Percentiles rank a stretch among this genome's conserved stretches.
Evolutionary conservation across 495 filamentous ascomycete genomes (phyloP).

Genomic region (Rusavskia elegans): DNA sequence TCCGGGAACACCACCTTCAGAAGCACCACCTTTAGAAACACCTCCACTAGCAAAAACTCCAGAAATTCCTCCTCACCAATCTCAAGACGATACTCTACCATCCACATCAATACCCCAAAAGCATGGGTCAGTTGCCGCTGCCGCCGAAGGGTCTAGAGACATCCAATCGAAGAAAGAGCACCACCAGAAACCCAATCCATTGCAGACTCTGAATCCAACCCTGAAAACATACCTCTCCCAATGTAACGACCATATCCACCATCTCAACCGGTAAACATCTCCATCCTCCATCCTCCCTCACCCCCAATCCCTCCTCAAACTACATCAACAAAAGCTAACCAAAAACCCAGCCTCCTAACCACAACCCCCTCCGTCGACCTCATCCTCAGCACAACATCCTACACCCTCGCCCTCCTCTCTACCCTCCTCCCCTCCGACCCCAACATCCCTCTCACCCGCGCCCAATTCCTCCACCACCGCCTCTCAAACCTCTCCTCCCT

Average conservation of each 20-base stretch:
- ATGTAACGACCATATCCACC: neutral
- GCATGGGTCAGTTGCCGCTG: no score
- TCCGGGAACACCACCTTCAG: no score
- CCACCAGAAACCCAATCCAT: neutral
- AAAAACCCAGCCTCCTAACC: constrained; percentile 30
- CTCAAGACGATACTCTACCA: no score
- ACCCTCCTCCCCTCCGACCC: constrained; percentile 20
- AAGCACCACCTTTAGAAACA: no score
- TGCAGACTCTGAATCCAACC: neutral
- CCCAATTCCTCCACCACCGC: constrained; percentile 2
- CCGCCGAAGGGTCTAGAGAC: no score
- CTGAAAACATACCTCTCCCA: neutral
- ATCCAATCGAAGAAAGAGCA: neutral
- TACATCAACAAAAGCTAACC: constrained; percentile 3
- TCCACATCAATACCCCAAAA: no score
- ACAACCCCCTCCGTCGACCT: constrained; percentile 45
- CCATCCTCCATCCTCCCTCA: neutral
- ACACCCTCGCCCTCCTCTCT: constrained; percentile 39
- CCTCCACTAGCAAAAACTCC: no score
- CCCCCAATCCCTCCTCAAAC: neutral
- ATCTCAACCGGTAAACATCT: neutral
- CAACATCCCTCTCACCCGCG: neutral
- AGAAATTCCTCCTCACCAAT: no score
- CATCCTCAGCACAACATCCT: constrained; percentile 44
- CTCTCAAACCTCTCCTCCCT: constrained; percentile 16